Base-by-base conservation (phyloP, 805 yeast genomes). In the Candida railenensis region DNA sequence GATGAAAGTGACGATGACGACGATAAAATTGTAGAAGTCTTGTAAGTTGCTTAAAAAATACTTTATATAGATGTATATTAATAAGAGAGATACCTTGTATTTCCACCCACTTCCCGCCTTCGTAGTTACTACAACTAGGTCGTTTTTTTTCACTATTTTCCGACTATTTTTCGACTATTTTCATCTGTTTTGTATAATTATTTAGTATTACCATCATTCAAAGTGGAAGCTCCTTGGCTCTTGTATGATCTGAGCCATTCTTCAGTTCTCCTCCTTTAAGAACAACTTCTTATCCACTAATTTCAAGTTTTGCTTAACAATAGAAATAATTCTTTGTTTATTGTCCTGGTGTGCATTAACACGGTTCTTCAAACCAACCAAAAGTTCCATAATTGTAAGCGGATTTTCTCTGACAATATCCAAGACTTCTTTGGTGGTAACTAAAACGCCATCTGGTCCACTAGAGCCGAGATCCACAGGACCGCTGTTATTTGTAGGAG, bases 391-490 rank as follows among this genome's bases (percentile, higher is more conserved):
- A 40, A 83, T 80, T 2, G 85, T 79, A 21, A 80, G 67, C 11
- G 85, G 83, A 41, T 79, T 79, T 48, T 72, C 71, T 15, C 66
- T 69, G 11, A 90, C 82, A 33, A 85, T 77, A 25, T 71, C 73
- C 50, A 85, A 77, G 45, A 91, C 87, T 57, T 89, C 96, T 41
- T 77, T 81, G 32, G 81, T 85, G 0, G 91, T 85, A 15, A 88
- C 80, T 40, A 86, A 61, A 30, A 63, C 61, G 32, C 66, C 65
- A 44, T 66, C 67, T 2, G 68, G 66, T 1, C 76, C 76, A 3
- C 73, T 49, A 18, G 66, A 58, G 47, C 65, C 57, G 49, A 71
- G 58, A 52, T 69, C 73, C 4, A 54, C 51, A 12, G 45, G 30
- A 1, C 48, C 32, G 33, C 42, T 30, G 7, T 55, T 41, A 1